Base-by-base conservation (phyloP, 345 rosid species). In the Firmiana major region DNA sequence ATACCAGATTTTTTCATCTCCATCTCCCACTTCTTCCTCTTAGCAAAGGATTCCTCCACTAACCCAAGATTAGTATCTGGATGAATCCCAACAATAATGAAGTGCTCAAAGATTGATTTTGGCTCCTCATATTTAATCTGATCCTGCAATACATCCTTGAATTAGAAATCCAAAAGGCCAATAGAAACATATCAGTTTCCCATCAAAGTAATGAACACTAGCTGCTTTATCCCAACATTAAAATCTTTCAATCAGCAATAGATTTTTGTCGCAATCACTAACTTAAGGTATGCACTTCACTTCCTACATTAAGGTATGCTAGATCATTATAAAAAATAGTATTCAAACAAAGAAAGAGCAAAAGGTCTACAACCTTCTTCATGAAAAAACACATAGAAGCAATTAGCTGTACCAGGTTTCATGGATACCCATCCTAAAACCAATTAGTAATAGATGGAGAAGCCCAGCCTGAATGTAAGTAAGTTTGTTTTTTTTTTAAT, bases 11-110 rank as follows among this genome's bases (percentile, higher is more conserved):
- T 87, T 71, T 79, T 81, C 87, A 84, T 84, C 84, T 89, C 90
- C 62, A 73, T 79, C 85, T 92, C 98, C 98, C 97, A 91, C 79
- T 86, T 91, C 86, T 93, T 93, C 85, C 90, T 89, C 84, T 83
- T 89, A 69, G 88, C 87, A 80, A 92, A 90, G 75, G 96, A 94
- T 78, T 90, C 93, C 86, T 93, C 98, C 79, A 89, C 93, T 40
- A 86, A 80, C 66, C 84, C 91, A 63, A 96, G 88, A 87, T 91
- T 84, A 40, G 97, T 83, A 79, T 89, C 91, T 31, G 97, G 97
- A 77, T 88, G 90, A 85, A 93, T 95, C 79, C 99, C 99, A 73
- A 83, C 92, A 64, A 96, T 81, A 84, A 93, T 83, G 76, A 96
- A 91, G 83, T 93, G 97, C 84, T 96, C 99, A 82, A 92, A 96